Base-by-base conservation (phyloP, 1,139 yeast genomes). In the Diutina ranongensis region DNA sequence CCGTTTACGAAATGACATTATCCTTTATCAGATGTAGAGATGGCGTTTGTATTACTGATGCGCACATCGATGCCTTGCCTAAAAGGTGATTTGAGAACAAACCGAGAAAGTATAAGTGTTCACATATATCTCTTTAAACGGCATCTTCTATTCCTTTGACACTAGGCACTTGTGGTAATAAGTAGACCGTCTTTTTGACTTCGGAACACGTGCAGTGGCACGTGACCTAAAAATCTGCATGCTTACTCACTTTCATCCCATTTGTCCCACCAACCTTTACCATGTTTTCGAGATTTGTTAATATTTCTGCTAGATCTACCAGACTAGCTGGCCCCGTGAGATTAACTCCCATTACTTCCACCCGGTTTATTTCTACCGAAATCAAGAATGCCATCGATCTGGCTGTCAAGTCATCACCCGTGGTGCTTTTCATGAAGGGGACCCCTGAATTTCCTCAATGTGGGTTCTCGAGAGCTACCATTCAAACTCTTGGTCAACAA, bases 381-480 rank as follows among this genome's bases (percentile, higher is more conserved):
- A 84, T 92, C 52, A 78, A 74, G 54, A 68, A 74, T 33, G 97
- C 97, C 44, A 87, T 92, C 49, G 88, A 83, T 55, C 73, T 76
- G 48, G 97, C 97, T 1, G 83, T 92, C 27, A 69, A 66, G 4
- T 80, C 95, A 15, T 94, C 97, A 1, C 95, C 95, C 16, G 97
- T 92, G 13, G 98, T 94, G 10, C 72, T 94, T 32, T 89, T 89
- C 68, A 86, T 86, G 95, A 86, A 86, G 60, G 95, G 95, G 10
- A 94, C 98, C 1, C 99, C 99, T 1, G 97, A 89, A 58, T 87
- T 85, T 49, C 99, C 99, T 28, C 95, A 88, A 57, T 94, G 99
- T 71, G 98, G 99, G 1, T 94, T 94, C 59, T 88, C 97, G 5
- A 78, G 96, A 58, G 95, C 95, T 46, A 86, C 97, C 16, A 89